A percentile compares a stretch with the other conserved stretches of the same genome.
Conservation (phyloP, 192 early-diverging fungal species). For the Coemansia sp. region DNA sequence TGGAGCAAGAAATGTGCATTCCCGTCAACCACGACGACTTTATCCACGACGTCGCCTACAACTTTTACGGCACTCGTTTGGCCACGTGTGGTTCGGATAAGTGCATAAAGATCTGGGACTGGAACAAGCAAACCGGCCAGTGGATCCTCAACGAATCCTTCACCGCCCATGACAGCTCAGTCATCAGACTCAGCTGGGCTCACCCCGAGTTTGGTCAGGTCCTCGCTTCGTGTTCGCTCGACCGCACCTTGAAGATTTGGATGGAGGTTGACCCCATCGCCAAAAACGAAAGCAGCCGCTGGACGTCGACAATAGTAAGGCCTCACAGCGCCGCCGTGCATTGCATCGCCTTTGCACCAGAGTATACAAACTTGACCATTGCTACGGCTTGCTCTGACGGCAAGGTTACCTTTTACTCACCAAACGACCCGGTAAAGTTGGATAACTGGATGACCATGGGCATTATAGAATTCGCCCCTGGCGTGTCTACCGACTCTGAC, state of each 20-base stretch:
- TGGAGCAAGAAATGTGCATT: slow-evolving; percentile 54
- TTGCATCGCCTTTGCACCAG: slow-evolving; percentile 90
- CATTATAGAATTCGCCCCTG: slow-evolving; percentile 60
- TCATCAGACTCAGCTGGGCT: slow-evolving; percentile 89
- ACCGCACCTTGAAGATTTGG: slow-evolving; percentile 90
- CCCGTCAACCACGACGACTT: slow-evolving; percentile 78
- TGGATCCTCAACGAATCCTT: slow-evolving; percentile 83
- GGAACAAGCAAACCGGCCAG: slow-evolving; percentile 62
- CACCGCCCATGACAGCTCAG: slow-evolving; percentile 76
- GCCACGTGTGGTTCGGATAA: slow-evolving; percentile 93
- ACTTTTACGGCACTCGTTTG: slow-evolving; percentile 91
- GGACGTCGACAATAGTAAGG: slow-evolving; percentile 65
- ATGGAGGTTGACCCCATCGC: slow-evolving; percentile 73
- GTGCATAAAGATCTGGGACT: slow-evolving; percentile 94
- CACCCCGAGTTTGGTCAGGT: slow-evolving; percentile 97
- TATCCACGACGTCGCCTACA: slow-evolving; percentile 89
- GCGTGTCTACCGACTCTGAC: slow-evolving; percentile 71
- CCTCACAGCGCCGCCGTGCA: slow-evolving; percentile 77
- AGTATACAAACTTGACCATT: slow-evolving; percentile 76
- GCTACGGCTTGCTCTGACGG: slow-evolving; percentile 84
- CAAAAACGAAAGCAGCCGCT: slow-evolving; percentile 71
- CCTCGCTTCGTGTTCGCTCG: slow-evolving; percentile 90
- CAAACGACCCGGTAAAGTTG: slow-evolving; percentile 75
- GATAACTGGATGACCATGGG: slow-evolving; percentile 77
- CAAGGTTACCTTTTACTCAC: slow-evolving; percentile 85